These are phyloP conservation scores for Schizonepeta tenuifolia DNA, from an alignment of 257 asterid genomes.

Conservation along the genomic window DNA sequence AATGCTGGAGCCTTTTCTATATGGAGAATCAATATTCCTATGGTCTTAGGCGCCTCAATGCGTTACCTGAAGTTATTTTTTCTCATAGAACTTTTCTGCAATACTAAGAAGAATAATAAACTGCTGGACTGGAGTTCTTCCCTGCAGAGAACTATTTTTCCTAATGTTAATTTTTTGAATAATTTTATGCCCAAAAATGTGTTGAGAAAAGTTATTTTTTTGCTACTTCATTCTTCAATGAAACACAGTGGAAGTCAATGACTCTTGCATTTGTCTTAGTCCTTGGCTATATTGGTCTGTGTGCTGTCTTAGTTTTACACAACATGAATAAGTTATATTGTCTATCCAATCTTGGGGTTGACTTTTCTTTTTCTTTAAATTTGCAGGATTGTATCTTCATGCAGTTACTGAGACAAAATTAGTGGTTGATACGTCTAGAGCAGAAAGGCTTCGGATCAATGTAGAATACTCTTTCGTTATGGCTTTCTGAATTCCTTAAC, in stretches of 20 bases:
- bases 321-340: not conserved
- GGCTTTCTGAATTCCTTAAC: constrained; percentile 6
- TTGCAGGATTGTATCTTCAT: constrained; percentile 82
- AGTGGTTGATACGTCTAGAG: constrained; percentile 95
- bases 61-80: not conserved
- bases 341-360: constrained; percentile 26
- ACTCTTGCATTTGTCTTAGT: not conserved
- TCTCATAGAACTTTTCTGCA: not conserved
- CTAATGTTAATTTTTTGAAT: not conserved
- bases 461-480: constrained; percentile 46
- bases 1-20: not conserved
- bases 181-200: not conserved
- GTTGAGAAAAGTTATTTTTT: not conserved
- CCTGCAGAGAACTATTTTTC: constrained; percentile 1
- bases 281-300: not conserved
- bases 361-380: constrained; percentile 1
- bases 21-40: not conserved
- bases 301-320: not conserved
- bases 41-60: constrained; percentile 10
- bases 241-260: not conserved
- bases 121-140: not conserved
- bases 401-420: constrained; percentile 83
- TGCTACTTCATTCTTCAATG: not conserved
- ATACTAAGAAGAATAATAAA: not conserved
- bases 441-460: constrained; percentile 95